Evolutionary conservation across 805 yeast species (phyloP).

Genomic region (Candida qinlingensis): DNA sequence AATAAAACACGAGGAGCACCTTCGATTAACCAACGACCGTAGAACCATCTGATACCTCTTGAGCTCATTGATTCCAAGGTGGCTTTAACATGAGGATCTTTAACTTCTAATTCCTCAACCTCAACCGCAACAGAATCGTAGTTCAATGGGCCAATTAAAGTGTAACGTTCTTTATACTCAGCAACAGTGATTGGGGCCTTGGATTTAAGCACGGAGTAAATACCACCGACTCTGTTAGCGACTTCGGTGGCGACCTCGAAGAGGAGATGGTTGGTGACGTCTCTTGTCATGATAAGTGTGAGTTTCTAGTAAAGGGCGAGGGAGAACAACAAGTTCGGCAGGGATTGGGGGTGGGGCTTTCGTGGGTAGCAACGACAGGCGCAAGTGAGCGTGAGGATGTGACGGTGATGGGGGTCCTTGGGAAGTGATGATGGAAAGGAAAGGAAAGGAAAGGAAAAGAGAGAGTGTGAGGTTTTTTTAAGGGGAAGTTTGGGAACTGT

Average conservation of each 20-base stretch:
- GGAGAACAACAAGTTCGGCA: not conserved
- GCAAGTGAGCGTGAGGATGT: too few species aligned
- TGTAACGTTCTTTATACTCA: constrained; percentile 83
- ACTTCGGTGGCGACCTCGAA: constrained; percentile 97
- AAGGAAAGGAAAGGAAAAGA: not conserved
- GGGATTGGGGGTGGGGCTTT: not conserved
- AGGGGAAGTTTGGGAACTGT: not conserved
- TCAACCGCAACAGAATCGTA: constrained; percentile 69
- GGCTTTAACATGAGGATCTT: constrained; percentile 48
- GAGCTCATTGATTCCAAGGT: constrained; percentile 74
- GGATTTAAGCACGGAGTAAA: constrained; percentile 92
- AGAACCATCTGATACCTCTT: constrained; percentile 76
- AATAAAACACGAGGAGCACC: constrained; percentile 93
- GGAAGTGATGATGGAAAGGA: not conserved
- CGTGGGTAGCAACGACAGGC: not conserved
- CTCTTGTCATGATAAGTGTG: constrained; percentile 56
- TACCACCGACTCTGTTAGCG: constrained; percentile 96
- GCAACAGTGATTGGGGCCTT: constrained; percentile 96
- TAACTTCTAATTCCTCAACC: constrained; percentile 68
- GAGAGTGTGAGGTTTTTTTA: not conserved
- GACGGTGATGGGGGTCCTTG: too few species aligned
- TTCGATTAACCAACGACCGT: constrained; percentile 96
- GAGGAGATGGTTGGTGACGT: constrained; percentile 78
- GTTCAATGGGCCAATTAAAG: constrained; percentile 82
- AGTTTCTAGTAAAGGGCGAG: not conserved